Evolutionary conservation across 192 early-diverging fungal genomes (phyloP), one percentile per base, ranked within the genome.

Genomic region (Linnemannia zychae): DNA sequence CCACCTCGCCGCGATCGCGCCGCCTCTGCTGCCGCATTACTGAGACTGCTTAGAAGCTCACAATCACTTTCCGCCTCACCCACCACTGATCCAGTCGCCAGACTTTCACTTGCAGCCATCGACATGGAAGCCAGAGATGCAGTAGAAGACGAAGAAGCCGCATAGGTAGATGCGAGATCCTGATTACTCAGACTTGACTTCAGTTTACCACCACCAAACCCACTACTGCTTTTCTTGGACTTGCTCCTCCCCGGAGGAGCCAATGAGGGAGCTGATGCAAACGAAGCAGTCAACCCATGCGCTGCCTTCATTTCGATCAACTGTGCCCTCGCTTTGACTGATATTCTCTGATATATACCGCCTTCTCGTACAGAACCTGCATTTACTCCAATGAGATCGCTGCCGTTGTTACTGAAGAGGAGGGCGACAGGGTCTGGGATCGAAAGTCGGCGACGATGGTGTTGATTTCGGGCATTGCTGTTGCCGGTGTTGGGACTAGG

Each of bases 21-120:
- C 9, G 74, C 73, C 28, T 85, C 83, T 36, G 36, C 83, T 4
- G 74, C 83, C 9, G 74, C 83, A 31, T 63, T 85, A 16, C 47
- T 79, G 68, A 84, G 52, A 13, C 77, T 50, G n/a, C 74, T n/a
- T 46, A 84, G 18, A 0, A 68, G 48, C 1, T 72, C 81, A 0
- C 7, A 22, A n/a, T 52, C 31, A 24, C 67, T 13, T 5, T 67
- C 40, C 4, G 2, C 5, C 9, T 47, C 36, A 3, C 28, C 37
- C 0, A 44, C n/a, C 37, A 38, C 63, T 40, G 31, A 63, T 4
- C 40, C 9, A 44, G 24, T 31, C 3, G 57, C 11, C 9, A 33
- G 11, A 15, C 13, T 31, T 24, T 63, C 57, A 11, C 57, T 44
- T 44, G 40, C 9, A 9, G 4, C 1, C 16, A 49, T 7, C 44